Conservation (phyloP, 2,329 filamentous ascomycete genomes). For the Ceratocystis papillata region DNA sequence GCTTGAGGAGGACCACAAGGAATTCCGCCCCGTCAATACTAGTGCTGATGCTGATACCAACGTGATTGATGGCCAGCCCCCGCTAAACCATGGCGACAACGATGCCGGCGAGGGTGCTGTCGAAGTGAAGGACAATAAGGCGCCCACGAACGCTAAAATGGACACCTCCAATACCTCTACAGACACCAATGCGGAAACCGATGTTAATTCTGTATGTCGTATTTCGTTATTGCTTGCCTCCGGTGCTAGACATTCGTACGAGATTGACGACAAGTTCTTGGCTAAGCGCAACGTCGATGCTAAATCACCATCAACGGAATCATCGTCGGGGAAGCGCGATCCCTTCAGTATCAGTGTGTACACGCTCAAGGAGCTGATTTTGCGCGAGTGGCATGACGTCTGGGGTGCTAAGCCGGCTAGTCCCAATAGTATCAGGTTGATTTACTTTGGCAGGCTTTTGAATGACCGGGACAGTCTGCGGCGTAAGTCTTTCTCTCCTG, state of each 20-base stretch:
- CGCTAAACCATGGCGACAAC: constrained; percentile 21
- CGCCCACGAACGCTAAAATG: constrained; percentile 22
- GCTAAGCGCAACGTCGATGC: constrained; percentile 67
- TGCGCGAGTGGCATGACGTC: constrained; percentile 83
- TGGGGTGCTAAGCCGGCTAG: constrained; percentile 82
- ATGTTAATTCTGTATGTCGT: constrained; percentile 43
- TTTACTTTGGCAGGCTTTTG: constrained; percentile 81
- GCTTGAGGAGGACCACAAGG: not conserved
- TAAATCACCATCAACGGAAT: constrained; percentile 42
- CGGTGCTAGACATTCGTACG: constrained; percentile 78
- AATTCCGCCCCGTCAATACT: not conserved
- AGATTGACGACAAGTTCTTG: constrained; percentile 78
- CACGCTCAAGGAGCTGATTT: constrained; percentile 85
- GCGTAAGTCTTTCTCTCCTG: constrained; percentile 45
- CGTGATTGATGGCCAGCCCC: not conserved
- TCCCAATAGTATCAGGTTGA: constrained; percentile 79
- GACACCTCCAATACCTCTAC: constrained; percentile 5
- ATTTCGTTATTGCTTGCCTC: constrained; percentile 77
- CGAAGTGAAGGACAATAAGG: constrained; percentile 23
- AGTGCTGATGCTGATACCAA: not conserved
- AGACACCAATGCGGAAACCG: not conserved
- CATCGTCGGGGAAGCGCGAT: constrained; percentile 46
- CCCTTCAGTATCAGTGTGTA: constrained; percentile 88
- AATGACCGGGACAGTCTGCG: constrained; percentile 78
- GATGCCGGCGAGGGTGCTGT: not conserved